A percentile compares a stretch with the other conserved stretches of the same genome.
Evolutionary conservation across 805 yeast species (phyloP).

Genomic region (Wickerhamomyces kurtzmanii): DNA sequence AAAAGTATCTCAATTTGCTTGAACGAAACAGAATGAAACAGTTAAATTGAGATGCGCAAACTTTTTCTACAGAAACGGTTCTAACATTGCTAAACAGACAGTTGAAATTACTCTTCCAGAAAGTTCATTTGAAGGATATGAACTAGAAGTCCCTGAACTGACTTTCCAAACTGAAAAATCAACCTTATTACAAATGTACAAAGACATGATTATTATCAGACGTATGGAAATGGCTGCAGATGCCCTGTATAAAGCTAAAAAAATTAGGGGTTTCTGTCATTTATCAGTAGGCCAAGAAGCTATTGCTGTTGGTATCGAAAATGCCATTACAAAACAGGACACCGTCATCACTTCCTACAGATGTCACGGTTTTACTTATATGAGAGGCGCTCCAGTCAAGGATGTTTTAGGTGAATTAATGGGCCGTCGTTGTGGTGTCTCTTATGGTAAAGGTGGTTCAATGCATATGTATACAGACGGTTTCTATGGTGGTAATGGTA

Average conservation of each 20-base stretch:
- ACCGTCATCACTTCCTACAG: conserved; percentile 94
- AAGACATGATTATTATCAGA: conserved; percentile 88
- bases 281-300: conserved; percentile 98
- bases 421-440: conserved; percentile 94
- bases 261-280: conserved; percentile 98
- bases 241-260: conserved; percentile 95
- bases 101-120: conserved; percentile 61
- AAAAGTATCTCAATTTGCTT: not conserved
- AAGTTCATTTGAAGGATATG: conserved; percentile 76
- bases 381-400: conserved; percentile 91
- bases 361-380: conserved; percentile 97
- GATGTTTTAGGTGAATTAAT: conserved; percentile 89
- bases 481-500: conserved; percentile 99
- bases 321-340: conserved; percentile 80
- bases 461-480: conserved; percentile 97
- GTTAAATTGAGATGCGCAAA: not conserved
- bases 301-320: conserved; percentile 95
- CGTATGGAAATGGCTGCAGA: conserved; percentile 99
- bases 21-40: too few relatives aligned
- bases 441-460: conserved; percentile 98
- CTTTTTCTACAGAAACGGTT: not conserved
- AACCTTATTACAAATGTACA: conserved; percentile 83
- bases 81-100: conserved; percentile 6
- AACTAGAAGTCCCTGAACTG: conserved; percentile 64
- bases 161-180: conserved; percentile 73